A percentile compares a stretch with the other conserved stretches of the same genome.
phyloP scores from a whole-genome alignment of 1,284 basidiomycete genomes.

The Apiotrichum laibachii region DNA sequence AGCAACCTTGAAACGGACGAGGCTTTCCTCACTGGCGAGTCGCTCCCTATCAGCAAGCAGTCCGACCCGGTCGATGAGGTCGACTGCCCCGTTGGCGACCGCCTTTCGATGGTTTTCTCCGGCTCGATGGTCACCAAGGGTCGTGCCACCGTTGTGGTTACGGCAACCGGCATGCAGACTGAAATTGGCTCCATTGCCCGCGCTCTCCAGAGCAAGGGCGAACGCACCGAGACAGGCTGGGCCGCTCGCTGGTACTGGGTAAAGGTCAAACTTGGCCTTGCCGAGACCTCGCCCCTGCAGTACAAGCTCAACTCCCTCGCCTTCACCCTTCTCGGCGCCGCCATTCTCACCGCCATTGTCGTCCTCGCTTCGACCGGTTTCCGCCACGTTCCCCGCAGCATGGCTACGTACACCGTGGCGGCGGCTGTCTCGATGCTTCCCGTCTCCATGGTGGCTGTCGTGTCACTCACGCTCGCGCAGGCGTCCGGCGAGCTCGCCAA shows the following conservation, averaged over 20 bases:
- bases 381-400: constrained; percentile 50
- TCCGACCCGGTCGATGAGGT: constrained; percentile 51
- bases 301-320: constrained; percentile 63
- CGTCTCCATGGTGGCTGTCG: constrained; percentile 54
- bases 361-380: constrained; percentile 61
- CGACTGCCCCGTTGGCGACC: constrained; percentile 56
- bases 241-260: constrained; percentile 43
- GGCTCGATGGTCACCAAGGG: constrained; percentile 66
- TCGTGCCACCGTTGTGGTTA: constrained; percentile 60
- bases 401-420: constrained; percentile 55
- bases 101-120: constrained; percentile 54
- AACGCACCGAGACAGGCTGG: constrained; percentile 45
- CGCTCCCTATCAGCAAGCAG: constrained; percentile 64
- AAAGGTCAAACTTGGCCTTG: constrained; percentile 52
- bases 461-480: constrained; percentile 51
- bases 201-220: constrained; percentile 52
- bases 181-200: constrained; percentile 63
- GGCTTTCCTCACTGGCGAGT: constrained; percentile 67
- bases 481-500: constrained; percentile 52
- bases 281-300: constrained; percentile 61
- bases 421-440: constrained; percentile 58
- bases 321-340: constrained; percentile 59
- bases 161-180: constrained; percentile 65
- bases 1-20: constrained; percentile 62
- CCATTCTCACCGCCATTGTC: constrained; percentile 59